Percentiles rank a stretch among this genome's conserved stretches.
Conservation (phyloP, 129 eudicot species). For the Dittrichia graveolens region DNA sequence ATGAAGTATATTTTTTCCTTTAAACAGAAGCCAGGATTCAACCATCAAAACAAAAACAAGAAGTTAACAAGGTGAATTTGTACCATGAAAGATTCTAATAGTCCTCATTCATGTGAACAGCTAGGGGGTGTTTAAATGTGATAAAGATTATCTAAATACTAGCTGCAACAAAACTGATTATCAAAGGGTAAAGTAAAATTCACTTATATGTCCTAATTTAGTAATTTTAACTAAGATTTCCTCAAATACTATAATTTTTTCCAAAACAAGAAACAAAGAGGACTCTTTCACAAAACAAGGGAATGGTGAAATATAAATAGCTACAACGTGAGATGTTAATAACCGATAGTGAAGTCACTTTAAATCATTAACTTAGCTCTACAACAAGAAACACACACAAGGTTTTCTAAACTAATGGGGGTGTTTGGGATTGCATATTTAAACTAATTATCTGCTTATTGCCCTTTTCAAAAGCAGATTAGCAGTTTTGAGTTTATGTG, state of each 20-base stretch:
- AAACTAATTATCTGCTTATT: too few species aligned
- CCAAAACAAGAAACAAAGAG: not conserved
- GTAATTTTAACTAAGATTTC: not conserved
- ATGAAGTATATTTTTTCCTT: constrained; percentile 4
- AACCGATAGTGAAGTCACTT: too few species aligned
- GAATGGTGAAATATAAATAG: too few species aligned
- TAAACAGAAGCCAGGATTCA: not conserved
- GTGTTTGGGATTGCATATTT: too few species aligned
- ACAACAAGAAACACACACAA: too few species aligned
- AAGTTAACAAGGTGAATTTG: not conserved
- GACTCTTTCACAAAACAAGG: not conserved
- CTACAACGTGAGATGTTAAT: constrained; percentile 2
- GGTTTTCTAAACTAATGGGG: too few species aligned
- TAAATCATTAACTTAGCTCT: too few species aligned
- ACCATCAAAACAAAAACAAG: not conserved
- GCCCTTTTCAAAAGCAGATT: too few species aligned
- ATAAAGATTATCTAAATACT: not conserved
- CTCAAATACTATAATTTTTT: not conserved
- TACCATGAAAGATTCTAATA: not conserved
- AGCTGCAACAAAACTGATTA: not conserved
- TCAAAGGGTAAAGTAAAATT: not conserved
- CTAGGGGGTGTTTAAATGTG: too few species aligned
- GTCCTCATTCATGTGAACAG: not conserved
- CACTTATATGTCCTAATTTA: not conserved
- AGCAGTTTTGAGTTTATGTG: too few species aligned